Evolutionary conservation across 768 basidiomycete genomes (phyloP).

Genomic region (Termitomyces sp.): DNA sequence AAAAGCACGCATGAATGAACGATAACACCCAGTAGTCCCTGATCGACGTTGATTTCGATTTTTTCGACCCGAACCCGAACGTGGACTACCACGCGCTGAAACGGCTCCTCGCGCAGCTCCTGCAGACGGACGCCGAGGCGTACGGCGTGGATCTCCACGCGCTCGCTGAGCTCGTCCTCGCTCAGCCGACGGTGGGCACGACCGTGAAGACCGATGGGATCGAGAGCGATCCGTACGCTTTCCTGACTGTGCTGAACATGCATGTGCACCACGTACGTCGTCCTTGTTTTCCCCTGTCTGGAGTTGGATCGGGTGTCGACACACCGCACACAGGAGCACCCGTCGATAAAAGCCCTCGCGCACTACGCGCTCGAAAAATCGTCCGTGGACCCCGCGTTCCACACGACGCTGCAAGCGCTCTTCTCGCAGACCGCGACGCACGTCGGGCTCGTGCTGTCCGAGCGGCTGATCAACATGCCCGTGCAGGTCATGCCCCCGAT

Average conservation of each 20-base stretch:
- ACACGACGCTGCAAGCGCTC: slow-evolving; percentile 46
- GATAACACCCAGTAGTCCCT: slow-evolving; percentile 40
- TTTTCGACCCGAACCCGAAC: slow-evolving; percentile 78
- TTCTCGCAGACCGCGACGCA: slow-evolving; percentile 47
- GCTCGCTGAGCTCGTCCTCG: slow-evolving; percentile 74
- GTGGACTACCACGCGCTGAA: slow-evolving; percentile 87
- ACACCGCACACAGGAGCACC: slow-evolving; percentile 57
- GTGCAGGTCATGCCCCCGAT: slow-evolving; percentile 89
- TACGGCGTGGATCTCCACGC: slow-evolving; percentile 54
- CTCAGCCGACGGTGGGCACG: slow-evolving; percentile 72
- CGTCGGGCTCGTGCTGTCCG: slow-evolving; percentile 81
- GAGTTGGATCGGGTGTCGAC: too few relatives aligned
- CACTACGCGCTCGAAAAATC: slow-evolving; percentile 63
- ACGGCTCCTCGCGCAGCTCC: slow-evolving; percentile 62
- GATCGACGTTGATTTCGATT: slow-evolving; percentile 90
- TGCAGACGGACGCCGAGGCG: slow-evolving; percentile 66
- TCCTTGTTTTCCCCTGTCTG: too few relatives aligned
- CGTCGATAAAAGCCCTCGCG: slow-evolving; percentile 62
- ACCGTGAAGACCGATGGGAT: slow-evolving; percentile 90
- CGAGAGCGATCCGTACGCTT: slow-evolving; percentile 87
- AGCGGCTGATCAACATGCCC: slow-evolving; percentile 93
- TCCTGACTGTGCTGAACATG: slow-evolving; percentile 78
- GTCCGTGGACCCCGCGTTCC: slow-evolving; percentile 39
- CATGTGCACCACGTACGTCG: slow-evolving; percentile 50
- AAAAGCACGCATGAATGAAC: not conserved